Evolutionary conservation across 2,329 filamentous ascomycete species (phyloP), one percentile per base, ranked within the genome.

Genomic region (Penicillium crustosum): DNA sequence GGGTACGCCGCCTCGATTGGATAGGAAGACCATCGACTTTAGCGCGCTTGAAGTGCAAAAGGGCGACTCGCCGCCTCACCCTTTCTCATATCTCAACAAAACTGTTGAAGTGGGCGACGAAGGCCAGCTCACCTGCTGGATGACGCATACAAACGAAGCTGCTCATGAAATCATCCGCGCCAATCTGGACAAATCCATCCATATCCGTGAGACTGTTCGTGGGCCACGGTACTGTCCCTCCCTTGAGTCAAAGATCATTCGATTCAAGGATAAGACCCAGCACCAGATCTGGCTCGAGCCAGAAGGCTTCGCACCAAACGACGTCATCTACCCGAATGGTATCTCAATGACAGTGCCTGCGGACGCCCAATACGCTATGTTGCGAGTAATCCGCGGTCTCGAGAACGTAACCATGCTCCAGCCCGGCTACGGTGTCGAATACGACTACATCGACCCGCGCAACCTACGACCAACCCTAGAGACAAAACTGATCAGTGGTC

Each of bases 231-330:
- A 99, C 71, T 99, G 94, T 69, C 94, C 94, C 3, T 97, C 93
- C 0, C 79, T 99, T 4, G 94, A 99, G 76, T 92, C 92, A 17
- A 99, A 99, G 75, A 83, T 99, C 49, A 88, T 97, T 44, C 87
- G 90, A 9, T 99, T 99, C 71, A 81, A 86, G 4, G 83, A 94
- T 61, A 94, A 92, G 72, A 79, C 87, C 21, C 83, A 82, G 6
- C 94, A 99, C 68, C 90, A 96, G 63, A 89, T 99, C 54, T 99
- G 94, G 94, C 85, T 99, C 15, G 94, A 99, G 73, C 94, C 93
- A 0, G 94, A 99, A 79, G 94, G 94, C 2, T 95, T 97, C 68
- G 85, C 93, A 21, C 77, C 78, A 62, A 95, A 86, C 70, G 86
- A 95, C 64, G 82, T 96, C 44, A 88, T 99, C 55, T 99, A 99